These are phyloP conservation scores for Annulohypoxylon bovei DNA, from an alignment of 495 filamentous ascomycete species.

Conservation along the genomic window DNA sequence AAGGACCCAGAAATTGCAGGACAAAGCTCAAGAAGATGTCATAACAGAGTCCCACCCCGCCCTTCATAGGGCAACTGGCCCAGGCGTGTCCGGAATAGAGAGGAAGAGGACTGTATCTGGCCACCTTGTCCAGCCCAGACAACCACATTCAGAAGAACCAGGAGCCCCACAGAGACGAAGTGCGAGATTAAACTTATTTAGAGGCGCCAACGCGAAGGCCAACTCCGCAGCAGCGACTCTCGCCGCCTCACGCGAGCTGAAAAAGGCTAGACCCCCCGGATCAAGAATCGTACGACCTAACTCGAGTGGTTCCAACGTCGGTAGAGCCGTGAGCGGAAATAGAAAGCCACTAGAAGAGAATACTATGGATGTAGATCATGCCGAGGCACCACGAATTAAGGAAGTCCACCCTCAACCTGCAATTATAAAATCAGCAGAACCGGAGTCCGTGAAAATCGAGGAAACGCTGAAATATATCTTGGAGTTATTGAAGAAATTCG, in stretches of 20 bases:
- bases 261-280: constrained; percentile 76
- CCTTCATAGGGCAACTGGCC: constrained; percentile 34
- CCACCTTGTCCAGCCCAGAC: constrained; percentile 71
- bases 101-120: constrained; percentile 90
- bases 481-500: constrained; percentile 84
- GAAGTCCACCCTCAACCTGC: constrained; percentile 46
- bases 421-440: constrained; percentile 56
- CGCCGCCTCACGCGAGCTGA: constrained; percentile 73
- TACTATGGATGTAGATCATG: constrained; percentile 69
- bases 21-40: constrained; percentile 47
- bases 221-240: constrained; percentile 68
- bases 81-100: constrained; percentile 55
- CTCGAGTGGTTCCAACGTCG: constrained; percentile 71
- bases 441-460: constrained; percentile 66
- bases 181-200: constrained; percentile 73
- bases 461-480: constrained; percentile 81
- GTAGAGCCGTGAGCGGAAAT: constrained; percentile 88
- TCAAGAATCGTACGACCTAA: constrained; percentile 61
- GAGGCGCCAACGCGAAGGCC: constrained; percentile 64
- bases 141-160: constrained; percentile 66
- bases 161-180: constrained; percentile 80
- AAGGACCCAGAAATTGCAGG: constrained; percentile 61
- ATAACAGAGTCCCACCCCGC: constrained; percentile 38
- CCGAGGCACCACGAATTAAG: constrained; percentile 62
- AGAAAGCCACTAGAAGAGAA: constrained; percentile 73